Evolutionary conservation across 2,329 filamentous ascomycete species (phyloP).

Genomic region (Phoma sp.): DNA sequence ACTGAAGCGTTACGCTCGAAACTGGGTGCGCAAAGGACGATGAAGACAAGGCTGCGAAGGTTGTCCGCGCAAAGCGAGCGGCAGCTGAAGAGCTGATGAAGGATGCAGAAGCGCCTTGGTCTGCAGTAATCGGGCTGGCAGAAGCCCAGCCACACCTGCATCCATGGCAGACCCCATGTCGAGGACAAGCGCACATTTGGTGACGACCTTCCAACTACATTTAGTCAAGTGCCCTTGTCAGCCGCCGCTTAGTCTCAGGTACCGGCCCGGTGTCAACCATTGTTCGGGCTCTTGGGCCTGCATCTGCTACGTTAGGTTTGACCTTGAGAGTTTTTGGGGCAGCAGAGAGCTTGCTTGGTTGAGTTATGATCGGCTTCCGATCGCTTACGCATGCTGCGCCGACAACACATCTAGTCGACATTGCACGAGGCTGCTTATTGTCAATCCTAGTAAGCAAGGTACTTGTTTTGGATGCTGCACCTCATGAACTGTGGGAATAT

Average conservation of each 20-base stretch:
- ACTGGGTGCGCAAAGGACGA: background rate
- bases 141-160: conserved; percentile 38
- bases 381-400: background rate
- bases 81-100: conserved; percentile 25
- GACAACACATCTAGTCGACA: background rate
- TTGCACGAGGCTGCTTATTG: background rate
- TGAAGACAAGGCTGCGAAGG: background rate
- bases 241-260: background rate
- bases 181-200: conserved; percentile 16
- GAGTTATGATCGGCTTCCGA: background rate
- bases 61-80: conserved; percentile 21
- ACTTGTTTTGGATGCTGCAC: too few species aligned
- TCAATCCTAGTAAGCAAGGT: too few species aligned
- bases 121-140: conserved; percentile 28
- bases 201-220: conserved; percentile 29
- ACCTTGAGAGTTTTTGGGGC: background rate
- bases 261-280: conserved; percentile 10
- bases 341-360: background rate
- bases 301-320: background rate
- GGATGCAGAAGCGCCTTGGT: conserved; percentile 24
- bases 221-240: conserved; percentile 19
- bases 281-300: background rate
- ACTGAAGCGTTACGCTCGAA: conserved; percentile 6
- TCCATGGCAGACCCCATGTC: conserved; percentile 32
- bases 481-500: background rate